Percentiles rank a stretch among this genome's conserved stretches.
Conservation (phyloP, 305 asterid species). For the Fraxinus baroniana region DNA sequence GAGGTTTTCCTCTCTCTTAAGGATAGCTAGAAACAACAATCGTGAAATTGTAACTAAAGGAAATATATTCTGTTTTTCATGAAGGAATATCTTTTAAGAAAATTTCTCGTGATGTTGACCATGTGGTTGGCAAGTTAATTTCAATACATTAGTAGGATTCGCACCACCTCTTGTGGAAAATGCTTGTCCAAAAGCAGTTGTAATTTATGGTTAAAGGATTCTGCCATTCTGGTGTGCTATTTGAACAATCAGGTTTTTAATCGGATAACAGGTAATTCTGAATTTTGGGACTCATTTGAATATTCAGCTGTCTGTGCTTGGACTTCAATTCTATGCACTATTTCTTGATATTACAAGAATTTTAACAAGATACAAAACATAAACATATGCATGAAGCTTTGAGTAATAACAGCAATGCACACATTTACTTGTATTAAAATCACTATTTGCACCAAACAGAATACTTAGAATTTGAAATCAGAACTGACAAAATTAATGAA, state of each 20-base stretch:
- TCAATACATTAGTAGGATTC: neutral
- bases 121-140: neutral
- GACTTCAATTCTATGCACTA: neutral
- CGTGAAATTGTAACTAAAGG: neutral
- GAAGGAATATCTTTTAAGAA: neutral
- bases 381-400: neutral
- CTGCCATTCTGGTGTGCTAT: neutral
- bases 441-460: neutral
- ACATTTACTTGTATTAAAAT: neutral
- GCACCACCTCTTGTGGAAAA: neutral
- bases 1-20: neutral
- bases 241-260: neutral
- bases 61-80: neutral
- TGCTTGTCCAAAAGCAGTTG: neutral
- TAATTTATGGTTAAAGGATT: neutral
- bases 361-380: neutral
- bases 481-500: neutral
- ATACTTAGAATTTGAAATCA: neutral
- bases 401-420: neutral
- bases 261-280: neutral
- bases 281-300: neutral
- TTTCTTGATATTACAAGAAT: neutral
- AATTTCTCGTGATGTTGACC: neutral
- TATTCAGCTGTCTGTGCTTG: neutral
- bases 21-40: neutral